phyloP scores from a whole-genome alignment of 345 rosid species.

The Citrus glauca region DNA sequence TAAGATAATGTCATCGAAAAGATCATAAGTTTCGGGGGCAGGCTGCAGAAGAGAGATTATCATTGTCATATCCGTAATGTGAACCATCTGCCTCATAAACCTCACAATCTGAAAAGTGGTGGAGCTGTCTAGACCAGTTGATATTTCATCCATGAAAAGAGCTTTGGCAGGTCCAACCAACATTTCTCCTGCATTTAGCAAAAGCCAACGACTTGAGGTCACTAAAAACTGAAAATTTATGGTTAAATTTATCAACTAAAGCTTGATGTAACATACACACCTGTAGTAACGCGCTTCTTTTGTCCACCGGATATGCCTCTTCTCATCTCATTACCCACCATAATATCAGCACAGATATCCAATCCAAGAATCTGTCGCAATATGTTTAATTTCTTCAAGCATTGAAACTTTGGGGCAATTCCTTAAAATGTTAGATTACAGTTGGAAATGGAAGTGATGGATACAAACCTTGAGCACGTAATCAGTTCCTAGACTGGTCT shows the following conservation, averaged over 20 bases:
- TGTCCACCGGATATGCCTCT: slow-evolving; percentile 69
- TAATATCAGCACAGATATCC: slow-evolving; percentile 51
- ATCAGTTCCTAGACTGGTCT: slow-evolving; percentile 45
- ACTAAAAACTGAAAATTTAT: not conserved
- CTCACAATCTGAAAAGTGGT: slow-evolving; percentile 55
- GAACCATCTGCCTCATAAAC: slow-evolving; percentile 61
- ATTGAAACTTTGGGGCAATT: not conserved
- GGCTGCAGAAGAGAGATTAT: slow-evolving; percentile 59
- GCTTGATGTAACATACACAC: slow-evolving; percentile 12
- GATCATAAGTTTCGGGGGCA: slow-evolving; percentile 59
- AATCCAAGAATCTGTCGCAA: slow-evolving; percentile 46
- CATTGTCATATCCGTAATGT: slow-evolving; percentile 55
- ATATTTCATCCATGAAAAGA: slow-evolving; percentile 63
- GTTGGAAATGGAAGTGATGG: slow-evolving; percentile 1
- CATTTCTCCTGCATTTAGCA: slow-evolving; percentile 55
- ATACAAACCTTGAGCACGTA: slow-evolving; percentile 60
- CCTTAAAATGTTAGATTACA: not conserved
- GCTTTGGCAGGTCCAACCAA: slow-evolving; percentile 65
- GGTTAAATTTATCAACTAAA: not conserved
- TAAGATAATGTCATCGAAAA: slow-evolving; percentile 56
- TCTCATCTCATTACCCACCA: slow-evolving; percentile 63
- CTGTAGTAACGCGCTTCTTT: slow-evolving; percentile 59
- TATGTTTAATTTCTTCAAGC: not conserved
- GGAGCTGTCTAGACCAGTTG: slow-evolving; percentile 63
- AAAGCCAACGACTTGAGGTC: not conserved